phyloP scores from a whole-genome alignment of 2,329 filamentous ascomycete species.

The Penicillium sp. region DNA sequence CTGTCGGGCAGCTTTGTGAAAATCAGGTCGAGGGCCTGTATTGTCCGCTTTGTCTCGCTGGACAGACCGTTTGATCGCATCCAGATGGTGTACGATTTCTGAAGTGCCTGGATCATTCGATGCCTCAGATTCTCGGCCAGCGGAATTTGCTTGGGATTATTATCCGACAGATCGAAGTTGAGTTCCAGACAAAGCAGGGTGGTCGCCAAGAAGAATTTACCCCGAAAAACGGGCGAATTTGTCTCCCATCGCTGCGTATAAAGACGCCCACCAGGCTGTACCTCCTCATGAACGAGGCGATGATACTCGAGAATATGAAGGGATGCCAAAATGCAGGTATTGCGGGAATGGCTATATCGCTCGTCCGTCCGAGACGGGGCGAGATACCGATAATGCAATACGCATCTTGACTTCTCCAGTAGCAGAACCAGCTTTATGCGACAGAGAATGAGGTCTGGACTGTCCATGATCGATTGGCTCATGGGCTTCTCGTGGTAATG shows the following conservation, averaged over 20 bases:
- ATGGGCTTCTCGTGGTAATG: conserved; percentile 12
- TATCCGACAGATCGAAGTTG: conserved; percentile 7
- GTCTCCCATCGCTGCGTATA: conserved; percentile 56
- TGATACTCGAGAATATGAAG: conserved; percentile 49
- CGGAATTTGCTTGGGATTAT: conserved; percentile 2
- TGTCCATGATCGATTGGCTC: conserved; percentile 43
- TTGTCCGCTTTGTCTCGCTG: conserved; percentile 1
- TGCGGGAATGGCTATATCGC: conserved; percentile 41
- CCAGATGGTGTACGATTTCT: conserved; percentile 7
- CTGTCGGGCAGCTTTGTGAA: conserved; percentile 1
- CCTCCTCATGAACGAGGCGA: conserved; percentile 48
- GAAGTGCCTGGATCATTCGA: conserved; percentile 9
- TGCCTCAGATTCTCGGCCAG: not conserved
- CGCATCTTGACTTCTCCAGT: conserved; percentile 49
- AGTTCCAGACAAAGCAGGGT: conserved; percentile 55
- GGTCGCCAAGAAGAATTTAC: conserved; percentile 59
- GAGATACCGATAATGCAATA: conserved; percentile 53
- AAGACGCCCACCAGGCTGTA: conserved; percentile 53
- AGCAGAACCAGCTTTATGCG: conserved; percentile 51
- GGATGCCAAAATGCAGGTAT: conserved; percentile 48
- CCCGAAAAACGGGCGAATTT: conserved; percentile 51
- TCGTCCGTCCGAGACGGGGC: conserved; percentile 32
- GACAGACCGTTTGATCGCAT: conserved; percentile 1
- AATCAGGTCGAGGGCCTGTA: conserved; percentile 5
- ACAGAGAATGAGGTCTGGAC: conserved; percentile 50